Percentiles rank a stretch among this genome's conserved stretches.
Conservation (phyloP, 108 stramenopile genomes). For the Pseudonitzschia delicatissima region DNA sequence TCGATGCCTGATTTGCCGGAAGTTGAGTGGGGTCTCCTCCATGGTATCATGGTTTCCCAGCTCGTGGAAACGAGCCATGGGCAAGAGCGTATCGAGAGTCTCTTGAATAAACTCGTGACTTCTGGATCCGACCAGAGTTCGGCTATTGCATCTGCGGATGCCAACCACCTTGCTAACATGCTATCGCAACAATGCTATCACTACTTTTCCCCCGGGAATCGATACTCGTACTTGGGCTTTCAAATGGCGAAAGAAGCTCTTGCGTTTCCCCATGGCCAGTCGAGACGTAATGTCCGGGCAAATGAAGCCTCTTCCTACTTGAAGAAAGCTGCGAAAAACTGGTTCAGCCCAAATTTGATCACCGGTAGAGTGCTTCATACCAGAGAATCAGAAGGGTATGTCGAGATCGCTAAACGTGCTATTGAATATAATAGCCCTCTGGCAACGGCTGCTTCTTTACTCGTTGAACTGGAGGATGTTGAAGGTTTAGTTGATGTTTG, state of each 20-base stretch:
- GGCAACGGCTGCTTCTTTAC: constrained; percentile 62
- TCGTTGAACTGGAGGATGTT: constrained; percentile 63
- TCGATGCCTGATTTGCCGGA: constrained; percentile 59
- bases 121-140: constrained; percentile 18
- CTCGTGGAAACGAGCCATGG: constrained; percentile 63
- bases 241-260: constrained; percentile 63
- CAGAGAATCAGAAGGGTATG: constrained; percentile 39
- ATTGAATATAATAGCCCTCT: constrained; percentile 68
- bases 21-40: constrained; percentile 84
- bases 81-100: constrained; percentile 71
- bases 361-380: constrained; percentile 54
- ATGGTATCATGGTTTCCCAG: constrained; percentile 69
- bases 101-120: constrained; percentile 74
- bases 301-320: constrained; percentile 55
- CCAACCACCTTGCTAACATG: constrained; percentile 54
- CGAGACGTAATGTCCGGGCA: constrained; percentile 34
- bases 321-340: constrained; percentile 69
- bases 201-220: constrained; percentile 80
- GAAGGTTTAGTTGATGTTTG: constrained; percentile 76
- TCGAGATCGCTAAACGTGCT: constrained; percentile 48
- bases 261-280: constrained; percentile 27
- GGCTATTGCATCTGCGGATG: constrained; percentile 43
- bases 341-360: constrained; percentile 68
- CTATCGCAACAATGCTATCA: constrained; percentile 79
- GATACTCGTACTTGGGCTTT: constrained; percentile 81